Conservation (phyloP, 192 early-diverging fungal species). For the Coemansia sp. region DNA sequence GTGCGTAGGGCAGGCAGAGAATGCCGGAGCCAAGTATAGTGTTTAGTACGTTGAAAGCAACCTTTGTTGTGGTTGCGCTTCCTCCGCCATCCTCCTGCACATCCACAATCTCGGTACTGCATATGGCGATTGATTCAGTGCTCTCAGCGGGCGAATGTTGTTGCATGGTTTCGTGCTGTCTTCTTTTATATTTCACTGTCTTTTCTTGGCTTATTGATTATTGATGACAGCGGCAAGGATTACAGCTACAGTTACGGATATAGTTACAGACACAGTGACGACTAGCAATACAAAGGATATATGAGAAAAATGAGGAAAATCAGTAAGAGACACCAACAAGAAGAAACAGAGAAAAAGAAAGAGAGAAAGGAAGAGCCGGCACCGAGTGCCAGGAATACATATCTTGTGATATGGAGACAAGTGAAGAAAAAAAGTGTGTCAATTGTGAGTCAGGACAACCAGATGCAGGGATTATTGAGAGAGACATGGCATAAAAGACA, state of each 20-base stretch:
- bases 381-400: too few relatives aligned
- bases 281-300: background rate
- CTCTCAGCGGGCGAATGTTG: background rate
- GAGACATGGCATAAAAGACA: background rate
- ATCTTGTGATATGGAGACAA: background rate
- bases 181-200: background rate
- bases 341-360: background rate
- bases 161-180: background rate
- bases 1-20: conserved; percentile 63
- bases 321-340: background rate
- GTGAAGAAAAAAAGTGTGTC: background rate
- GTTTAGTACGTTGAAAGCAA: conserved; percentile 64
- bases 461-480: background rate
- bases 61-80: conserved; percentile 15
- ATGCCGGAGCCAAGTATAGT: conserved; percentile 68
- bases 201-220: background rate
- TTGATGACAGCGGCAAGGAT: background rate
- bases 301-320: background rate
- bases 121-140: background rate
- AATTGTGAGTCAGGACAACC: background rate
- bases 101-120: background rate
- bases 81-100: background rate
- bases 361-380: background rate
- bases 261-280: too few relatives aligned
- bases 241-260: too few relatives aligned